A percentile compares a stretch with the other conserved stretches of the same genome.
phyloP scores from a whole-genome alignment of 441 rosid genomes.

The Sinapis alba region DNA sequence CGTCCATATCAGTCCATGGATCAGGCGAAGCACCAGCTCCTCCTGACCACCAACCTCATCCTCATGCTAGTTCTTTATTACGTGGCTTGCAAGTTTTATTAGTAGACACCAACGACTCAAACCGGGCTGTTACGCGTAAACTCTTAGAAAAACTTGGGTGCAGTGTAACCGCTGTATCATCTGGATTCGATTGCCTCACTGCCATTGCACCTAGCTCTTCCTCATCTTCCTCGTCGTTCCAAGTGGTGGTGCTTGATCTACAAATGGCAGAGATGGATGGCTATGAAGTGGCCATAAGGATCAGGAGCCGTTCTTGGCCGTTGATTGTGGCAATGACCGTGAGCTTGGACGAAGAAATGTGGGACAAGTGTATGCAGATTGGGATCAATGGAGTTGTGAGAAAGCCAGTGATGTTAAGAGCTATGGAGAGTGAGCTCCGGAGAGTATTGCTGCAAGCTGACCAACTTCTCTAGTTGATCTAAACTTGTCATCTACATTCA shows the following conservation, averaged over 20 bases:
- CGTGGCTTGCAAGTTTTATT: slow-evolving; percentile 74
- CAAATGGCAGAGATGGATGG: slow-evolving; percentile 84
- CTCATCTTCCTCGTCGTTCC: slow-evolving; percentile 46
- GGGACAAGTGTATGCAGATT: slow-evolving; percentile 67
- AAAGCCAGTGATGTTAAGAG: slow-evolving; percentile 74
- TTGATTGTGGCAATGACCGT: slow-evolving; percentile 70
- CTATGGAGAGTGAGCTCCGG: slow-evolving; percentile 69
- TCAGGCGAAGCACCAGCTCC: slow-evolving; percentile 35
- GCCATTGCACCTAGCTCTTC: slow-evolving; percentile 54
- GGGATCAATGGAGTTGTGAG: slow-evolving; percentile 85
- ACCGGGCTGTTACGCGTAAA: slow-evolving; percentile 75
- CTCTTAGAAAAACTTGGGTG: slow-evolving; percentile 88
- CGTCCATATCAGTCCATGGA: slow-evolving; percentile 51
- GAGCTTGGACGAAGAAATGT: slow-evolving; percentile 56
- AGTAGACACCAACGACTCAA: slow-evolving; percentile 74
- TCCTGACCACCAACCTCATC: slow-evolving; percentile 53
- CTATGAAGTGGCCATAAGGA: slow-evolving; percentile 76
- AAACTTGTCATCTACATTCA: background rate
- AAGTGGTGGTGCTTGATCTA: slow-evolving; percentile 77
- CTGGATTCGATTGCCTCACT: slow-evolving; percentile 77
- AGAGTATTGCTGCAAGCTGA: slow-evolving; percentile 64
- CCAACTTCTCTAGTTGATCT: slow-evolving; percentile 41
- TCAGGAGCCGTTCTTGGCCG: slow-evolving; percentile 75
- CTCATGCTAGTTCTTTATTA: slow-evolving; percentile 60
- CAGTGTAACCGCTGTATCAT: slow-evolving; percentile 60